Percentiles rank a stretch among this genome's conserved stretches.
phyloP scores from a whole-genome alignment of 176 grass and related monocot genomes.

The Phoenix roebelenii region DNA sequence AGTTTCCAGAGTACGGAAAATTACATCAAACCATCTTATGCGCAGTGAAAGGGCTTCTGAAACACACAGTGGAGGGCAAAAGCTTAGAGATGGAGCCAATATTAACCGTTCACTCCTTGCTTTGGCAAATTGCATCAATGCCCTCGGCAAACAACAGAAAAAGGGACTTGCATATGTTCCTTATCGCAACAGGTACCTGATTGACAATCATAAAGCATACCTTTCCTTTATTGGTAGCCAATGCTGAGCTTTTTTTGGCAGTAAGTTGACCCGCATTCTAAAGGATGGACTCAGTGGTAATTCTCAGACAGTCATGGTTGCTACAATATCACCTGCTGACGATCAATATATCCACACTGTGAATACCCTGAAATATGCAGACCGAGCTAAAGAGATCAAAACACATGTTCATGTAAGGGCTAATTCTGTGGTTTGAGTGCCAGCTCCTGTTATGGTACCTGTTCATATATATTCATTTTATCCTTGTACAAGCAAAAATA shows the following conservation, averaged over 20 bases:
- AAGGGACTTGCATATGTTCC: conserved; percentile 99
- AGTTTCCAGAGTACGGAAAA: conserved; percentile 1
- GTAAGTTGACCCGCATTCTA: conserved; percentile 96
- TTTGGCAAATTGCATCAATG: conserved; percentile 97
- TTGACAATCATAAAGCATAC: background rate
- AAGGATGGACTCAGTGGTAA: conserved; percentile 98
- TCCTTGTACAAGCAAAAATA: too few relatives aligned
- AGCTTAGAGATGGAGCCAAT: conserved; percentile 96
- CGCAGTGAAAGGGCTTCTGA: conserved; percentile 91
- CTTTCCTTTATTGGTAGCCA: conserved; percentile 16
- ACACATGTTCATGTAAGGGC: conserved; percentile 88
- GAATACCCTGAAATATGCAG: conserved; percentile 96
- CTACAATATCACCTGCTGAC: conserved; percentile 93
- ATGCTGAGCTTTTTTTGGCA: conserved; percentile 32
- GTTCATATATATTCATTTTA: too few relatives aligned
- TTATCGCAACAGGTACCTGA: conserved; percentile 88
- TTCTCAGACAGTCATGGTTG: conserved; percentile 96
- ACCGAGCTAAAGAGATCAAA: conserved; percentile 99
- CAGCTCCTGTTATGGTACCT: too few relatives aligned
- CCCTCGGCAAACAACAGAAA: conserved; percentile 97
- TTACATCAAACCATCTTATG: conserved; percentile 14
- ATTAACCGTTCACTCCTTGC: conserved; percentile 92
- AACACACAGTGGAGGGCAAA: conserved; percentile 89
- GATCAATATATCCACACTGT: conserved; percentile 94
- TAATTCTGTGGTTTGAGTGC: background rate